These are phyloP conservation scores for Ceratocystis ficicola DNA, from an alignment of 2,329 filamentous ascomycete species.

Conservation along the genomic window DNA sequence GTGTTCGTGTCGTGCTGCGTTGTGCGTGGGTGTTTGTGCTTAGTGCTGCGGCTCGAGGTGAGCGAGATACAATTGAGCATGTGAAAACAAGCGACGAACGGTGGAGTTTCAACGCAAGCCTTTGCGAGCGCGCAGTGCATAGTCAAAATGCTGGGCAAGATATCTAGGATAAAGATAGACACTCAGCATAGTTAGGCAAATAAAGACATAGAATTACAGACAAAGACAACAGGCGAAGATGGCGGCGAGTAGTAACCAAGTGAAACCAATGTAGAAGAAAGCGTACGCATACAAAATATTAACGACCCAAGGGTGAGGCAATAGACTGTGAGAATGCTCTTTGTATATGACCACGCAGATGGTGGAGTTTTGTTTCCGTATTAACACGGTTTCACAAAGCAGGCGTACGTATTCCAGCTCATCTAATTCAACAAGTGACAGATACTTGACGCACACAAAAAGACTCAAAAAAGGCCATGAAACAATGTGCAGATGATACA, in stretches of 20 bases:
- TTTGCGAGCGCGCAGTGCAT: too few species aligned
- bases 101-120: too few species aligned
- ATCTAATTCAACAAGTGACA: neutral
- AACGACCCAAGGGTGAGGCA: neutral
- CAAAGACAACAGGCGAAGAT: slow-evolving; percentile 8
- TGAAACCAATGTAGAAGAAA: slow-evolving; percentile 9
- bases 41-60: neutral
- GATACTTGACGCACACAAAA: neutral
- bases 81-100: neutral
- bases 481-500: slow-evolving; percentile 2
- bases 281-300: neutral
- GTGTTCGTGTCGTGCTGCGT: too few species aligned
- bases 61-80: neutral
- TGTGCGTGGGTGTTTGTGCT: neutral
- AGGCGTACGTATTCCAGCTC: neutral
- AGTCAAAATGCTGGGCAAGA: too few species aligned
- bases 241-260: neutral
- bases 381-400: neutral
- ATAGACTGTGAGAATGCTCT: neutral
- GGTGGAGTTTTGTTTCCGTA: neutral
- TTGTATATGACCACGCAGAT: neutral
- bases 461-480: neutral
- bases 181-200: neutral
- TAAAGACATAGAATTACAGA: neutral
- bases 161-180: neutral